Base-by-base conservation (phyloP, 768 basidiomycete genomes). In the Amyloporia xantha region DNA sequence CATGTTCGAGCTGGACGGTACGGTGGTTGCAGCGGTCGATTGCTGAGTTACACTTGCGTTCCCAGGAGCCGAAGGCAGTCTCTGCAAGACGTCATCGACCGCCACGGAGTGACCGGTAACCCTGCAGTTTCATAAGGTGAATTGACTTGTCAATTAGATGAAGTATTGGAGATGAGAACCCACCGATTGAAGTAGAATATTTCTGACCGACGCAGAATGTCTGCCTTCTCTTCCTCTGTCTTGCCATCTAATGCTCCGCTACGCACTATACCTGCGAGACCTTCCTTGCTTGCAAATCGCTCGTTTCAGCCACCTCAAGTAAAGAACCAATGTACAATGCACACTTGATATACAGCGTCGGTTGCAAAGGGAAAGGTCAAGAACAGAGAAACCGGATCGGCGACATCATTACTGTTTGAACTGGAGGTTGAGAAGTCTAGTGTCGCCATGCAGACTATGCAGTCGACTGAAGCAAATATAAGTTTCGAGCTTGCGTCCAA, bases 111-210 rank as follows among this genome's bases (percentile, higher is more conserved):
- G 50, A 6, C 64, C 65, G 11, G 60, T 60, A 25, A 61, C 60
- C 55, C 51, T 81, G 73, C 4, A 17, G 25, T 33, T 35, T 28
- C 7, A 13, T 42, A 19, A n/a, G 21, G n/a, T 41, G 6, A 35
- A 30, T 25, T 7, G 13, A 35, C 38, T 10, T 39, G 6, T 19
- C 38, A 19, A 21, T 24, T 2, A 19, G 3, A 11, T n/a, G n/a
- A n/a, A n/a, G n/a, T n/a, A n/a, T n/a, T n/a, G n/a, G n/a, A n/a
- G n/a, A 25, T 20, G 30, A 11, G 20, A 20, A 23, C 66, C 47
- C 49, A 78, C 81, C 68, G 68, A 65, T 86, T 88, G 64, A 86
- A 89, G 66, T 86, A 89, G 60, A 84, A 89, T 0, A 87, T 71
- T 15, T 77, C 71, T 1, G 78, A 77, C 33, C 72, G 73, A 9